Evolutionary conservation across 192 early-diverging fungal species (phyloP), one percentile per base, ranked within the genome.

Genomic region (Coemansia aciculifera): DNA sequence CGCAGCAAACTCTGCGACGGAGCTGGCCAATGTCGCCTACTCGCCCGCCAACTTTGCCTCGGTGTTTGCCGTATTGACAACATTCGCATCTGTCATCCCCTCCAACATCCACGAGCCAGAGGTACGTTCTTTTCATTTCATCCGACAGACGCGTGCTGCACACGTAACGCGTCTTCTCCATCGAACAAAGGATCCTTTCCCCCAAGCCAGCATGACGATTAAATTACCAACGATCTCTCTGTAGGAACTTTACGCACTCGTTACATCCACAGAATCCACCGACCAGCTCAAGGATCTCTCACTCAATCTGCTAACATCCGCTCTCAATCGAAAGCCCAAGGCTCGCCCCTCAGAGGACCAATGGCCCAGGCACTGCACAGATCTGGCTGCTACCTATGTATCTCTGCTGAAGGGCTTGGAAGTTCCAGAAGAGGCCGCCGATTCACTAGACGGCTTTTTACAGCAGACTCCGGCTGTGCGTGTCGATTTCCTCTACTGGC

Each of bases 401-500:
- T 59, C 42, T 27, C 67, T 77, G 19, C 72, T 82, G 23, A 68
- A 67, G 62, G 65, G 68, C 27, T 60, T 82, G 34, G 62, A 82
- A 43, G 66, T 82, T 5, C 80, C 80, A 11, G 75, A 82, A 43
- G 65, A 63, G 1, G 75, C 66, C 6, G 75, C 80, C 36, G 75
- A 82, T 57, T 82, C 80, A 11, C 66, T 82, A 7, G 75, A 77
- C 44, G 65, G 44, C 61, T 77, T 68, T 61, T 49, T 74, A 12
- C 64, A 40, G 27, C 80, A 72, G 48, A 23, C 59, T 32, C 17
- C 68, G 5, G 67, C 70, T 32, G 78, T 81, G 19, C 72, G 73
- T n/a, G 73, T 81, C 46, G 73, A 81, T 39, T 66, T 81, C 9
- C 67, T 81, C 21, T 81, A 72, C 64, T 81, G 78, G 78, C 73